Evolutionary conservation across 1,284 basidiomycete genomes (phyloP).

Genomic region (Heliocybe sulcata): DNA sequence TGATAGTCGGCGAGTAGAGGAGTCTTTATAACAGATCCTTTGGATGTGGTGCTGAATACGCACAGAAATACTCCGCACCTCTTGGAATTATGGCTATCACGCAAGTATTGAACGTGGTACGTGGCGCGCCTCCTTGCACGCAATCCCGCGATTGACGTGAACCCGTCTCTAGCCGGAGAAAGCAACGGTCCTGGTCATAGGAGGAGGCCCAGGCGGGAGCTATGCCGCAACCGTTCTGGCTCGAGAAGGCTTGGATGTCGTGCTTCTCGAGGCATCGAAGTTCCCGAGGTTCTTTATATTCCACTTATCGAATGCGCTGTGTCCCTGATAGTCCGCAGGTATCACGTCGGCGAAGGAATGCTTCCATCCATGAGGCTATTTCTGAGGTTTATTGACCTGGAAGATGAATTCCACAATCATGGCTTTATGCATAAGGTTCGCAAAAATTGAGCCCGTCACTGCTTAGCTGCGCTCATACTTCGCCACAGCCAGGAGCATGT

Average conservation of each 20-base stretch:
- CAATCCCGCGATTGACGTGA: not conserved
- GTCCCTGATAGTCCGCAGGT: constrained; percentile 15
- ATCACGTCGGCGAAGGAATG: constrained; percentile 35
- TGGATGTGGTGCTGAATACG: too few relatives aligned
- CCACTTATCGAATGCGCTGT: too few relatives aligned
- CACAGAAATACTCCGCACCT: too few relatives aligned
- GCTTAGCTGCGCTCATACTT: not conserved
- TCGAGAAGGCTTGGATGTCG: constrained; percentile 62
- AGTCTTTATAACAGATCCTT: too few relatives aligned
- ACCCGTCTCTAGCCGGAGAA: too few relatives aligned
- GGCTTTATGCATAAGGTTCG: constrained; percentile 29
- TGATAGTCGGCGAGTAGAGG: too few relatives aligned
- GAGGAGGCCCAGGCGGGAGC: constrained; percentile 63
- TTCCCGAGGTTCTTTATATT: constrained; percentile 48
- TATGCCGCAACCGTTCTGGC: constrained; percentile 65
- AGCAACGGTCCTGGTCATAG: constrained; percentile 40
- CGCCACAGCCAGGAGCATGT: constrained; percentile 29
- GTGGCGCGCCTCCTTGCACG: not conserved
- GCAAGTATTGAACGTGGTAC: not conserved
- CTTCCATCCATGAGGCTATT: constrained; percentile 32
- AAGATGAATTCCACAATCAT: constrained; percentile 22
- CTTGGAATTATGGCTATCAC: too few relatives aligned
- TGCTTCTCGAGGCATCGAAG: constrained; percentile 56
- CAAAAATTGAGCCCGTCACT: not conserved
- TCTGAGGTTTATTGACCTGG: constrained; percentile 30